A percentile compares a stretch with the other conserved stretches of the same genome.
Evolutionary conservation across 495 filamentous ascomycete genomes (phyloP).

Genomic region (Xylaria grammica): DNA sequence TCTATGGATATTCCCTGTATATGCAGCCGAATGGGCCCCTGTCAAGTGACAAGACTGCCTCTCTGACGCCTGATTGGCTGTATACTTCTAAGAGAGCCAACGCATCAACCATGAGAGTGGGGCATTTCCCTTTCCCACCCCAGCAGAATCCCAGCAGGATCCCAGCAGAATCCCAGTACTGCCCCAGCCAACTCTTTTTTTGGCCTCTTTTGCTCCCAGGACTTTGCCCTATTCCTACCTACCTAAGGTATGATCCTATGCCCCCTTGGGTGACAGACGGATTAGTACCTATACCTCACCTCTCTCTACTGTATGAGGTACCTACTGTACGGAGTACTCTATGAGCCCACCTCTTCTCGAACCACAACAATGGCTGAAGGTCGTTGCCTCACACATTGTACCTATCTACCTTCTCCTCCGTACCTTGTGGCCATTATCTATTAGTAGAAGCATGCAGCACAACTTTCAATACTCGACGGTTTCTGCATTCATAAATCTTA

Average conservation of each 20-base stretch:
- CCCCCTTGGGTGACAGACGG: neutral
- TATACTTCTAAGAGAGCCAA: constrained; percentile 36
- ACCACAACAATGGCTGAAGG: constrained; percentile 17
- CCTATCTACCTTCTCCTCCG: neutral
- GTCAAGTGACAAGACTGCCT: constrained; percentile 16
- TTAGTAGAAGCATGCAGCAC: constrained; percentile 14
- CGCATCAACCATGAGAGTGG: constrained; percentile 32
- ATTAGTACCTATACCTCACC: too few relatives aligned
- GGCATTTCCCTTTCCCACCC: constrained; percentile 17
- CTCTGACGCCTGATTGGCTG: constrained; percentile 31
- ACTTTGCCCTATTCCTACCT: neutral
- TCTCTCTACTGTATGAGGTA: too few relatives aligned
- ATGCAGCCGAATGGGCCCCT: constrained; percentile 33
- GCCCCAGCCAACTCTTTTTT: constrained; percentile 38
- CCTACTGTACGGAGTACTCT: neutral
- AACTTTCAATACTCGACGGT: constrained; percentile 7
- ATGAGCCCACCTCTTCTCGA: constrained; percentile 11
- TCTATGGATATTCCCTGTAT: constrained; percentile 25
- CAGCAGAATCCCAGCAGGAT: too few relatives aligned
- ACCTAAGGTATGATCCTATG: too few relatives aligned
- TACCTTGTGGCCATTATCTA: neutral
- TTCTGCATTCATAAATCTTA: constrained; percentile 3
- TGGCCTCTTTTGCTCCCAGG: neutral
- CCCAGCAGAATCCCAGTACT: too few relatives aligned
- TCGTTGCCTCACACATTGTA: constrained; percentile 8